phyloP scores from a whole-genome alignment of 306 rosid species.

The Spatholobus suberectus region DNA sequence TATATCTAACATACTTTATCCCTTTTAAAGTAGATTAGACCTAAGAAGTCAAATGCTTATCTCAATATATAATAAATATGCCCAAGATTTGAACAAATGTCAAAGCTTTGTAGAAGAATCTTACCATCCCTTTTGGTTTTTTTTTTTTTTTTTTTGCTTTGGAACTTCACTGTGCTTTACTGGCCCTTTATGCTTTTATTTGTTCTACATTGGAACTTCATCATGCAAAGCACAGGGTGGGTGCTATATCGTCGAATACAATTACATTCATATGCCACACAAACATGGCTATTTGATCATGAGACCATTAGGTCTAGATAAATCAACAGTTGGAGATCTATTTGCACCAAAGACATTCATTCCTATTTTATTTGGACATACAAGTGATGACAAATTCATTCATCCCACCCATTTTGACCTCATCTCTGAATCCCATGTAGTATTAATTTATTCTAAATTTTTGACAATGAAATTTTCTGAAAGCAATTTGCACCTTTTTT shows the following conservation, averaged over 20 bases:
- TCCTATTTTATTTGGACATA: slow-evolving; percentile 93
- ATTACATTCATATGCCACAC: not conserved
- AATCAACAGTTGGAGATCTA: not conserved
- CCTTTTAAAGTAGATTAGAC: not conserved
- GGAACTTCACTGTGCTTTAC: too few species aligned
- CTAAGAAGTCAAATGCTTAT: too few species aligned
- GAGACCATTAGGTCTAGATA: not conserved
- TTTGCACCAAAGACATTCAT: slow-evolving; percentile 80
- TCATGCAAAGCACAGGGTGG: too few species aligned
- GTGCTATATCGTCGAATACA: not conserved
- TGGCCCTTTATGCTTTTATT: too few species aligned
- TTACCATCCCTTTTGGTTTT: not conserved
- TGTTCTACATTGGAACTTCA: too few species aligned
- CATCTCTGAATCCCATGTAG: slow-evolving; percentile 74
- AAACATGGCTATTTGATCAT: not conserved
- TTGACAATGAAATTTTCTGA: slow-evolving; percentile 15
- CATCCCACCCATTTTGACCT: slow-evolving; percentile 80
- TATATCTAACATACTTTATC: not conserved
- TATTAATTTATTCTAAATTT: slow-evolving; percentile 48
- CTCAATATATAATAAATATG: too few species aligned
- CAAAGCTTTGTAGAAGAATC: too few species aligned
- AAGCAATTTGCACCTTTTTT: not conserved
- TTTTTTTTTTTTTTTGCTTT: too few species aligned
- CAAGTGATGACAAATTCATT: slow-evolving; percentile 82
- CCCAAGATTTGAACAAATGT: too few species aligned